Evolutionary conservation across 768 basidiomycete species (phyloP).

Genomic region (Macrolepiota dolichaula): DNA sequence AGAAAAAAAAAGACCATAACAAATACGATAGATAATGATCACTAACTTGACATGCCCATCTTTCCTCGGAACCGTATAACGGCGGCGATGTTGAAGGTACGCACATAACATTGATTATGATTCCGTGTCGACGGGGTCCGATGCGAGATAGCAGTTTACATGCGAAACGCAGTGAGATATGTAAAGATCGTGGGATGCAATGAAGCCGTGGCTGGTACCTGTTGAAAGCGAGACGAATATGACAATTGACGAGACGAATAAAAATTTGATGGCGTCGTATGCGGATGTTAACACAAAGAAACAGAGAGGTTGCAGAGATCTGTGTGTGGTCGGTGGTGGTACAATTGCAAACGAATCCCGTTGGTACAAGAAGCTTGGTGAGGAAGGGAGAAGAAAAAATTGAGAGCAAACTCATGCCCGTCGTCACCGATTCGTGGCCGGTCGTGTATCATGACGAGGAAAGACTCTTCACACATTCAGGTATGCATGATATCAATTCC

Average conservation of each 20-base stretch:
- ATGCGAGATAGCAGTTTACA: conserved; percentile 15
- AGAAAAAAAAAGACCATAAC: neutral
- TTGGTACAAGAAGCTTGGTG: conserved; percentile 8
- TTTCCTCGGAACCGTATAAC: neutral
- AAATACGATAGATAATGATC: neutral
- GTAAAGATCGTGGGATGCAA: neutral
- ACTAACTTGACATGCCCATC: neutral
- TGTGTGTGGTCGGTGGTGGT: neutral
- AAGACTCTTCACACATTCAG: conserved; percentile 17
- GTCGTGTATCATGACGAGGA: neutral
- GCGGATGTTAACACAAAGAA: conserved; percentile 29
- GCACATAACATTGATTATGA: neutral
- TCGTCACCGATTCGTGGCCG: neutral
- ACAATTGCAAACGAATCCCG: conserved; percentile 7
- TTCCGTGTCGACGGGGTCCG: conserved; percentile 4
- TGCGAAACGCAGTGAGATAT: conserved; percentile 10
- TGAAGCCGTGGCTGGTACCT: neutral
- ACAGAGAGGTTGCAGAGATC: conserved; percentile 20
- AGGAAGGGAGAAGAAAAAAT: neutral
- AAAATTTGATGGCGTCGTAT: neutral
- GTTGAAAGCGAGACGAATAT: conserved; percentile 15
- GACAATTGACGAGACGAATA: neutral
- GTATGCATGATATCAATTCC: conserved; percentile 44
- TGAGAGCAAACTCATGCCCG: neutral
- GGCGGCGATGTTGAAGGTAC: neutral